These are phyloP conservation scores for Perilla frutescens DNA, from an alignment of 257 asterid species.

Conservation along the genomic window DNA sequence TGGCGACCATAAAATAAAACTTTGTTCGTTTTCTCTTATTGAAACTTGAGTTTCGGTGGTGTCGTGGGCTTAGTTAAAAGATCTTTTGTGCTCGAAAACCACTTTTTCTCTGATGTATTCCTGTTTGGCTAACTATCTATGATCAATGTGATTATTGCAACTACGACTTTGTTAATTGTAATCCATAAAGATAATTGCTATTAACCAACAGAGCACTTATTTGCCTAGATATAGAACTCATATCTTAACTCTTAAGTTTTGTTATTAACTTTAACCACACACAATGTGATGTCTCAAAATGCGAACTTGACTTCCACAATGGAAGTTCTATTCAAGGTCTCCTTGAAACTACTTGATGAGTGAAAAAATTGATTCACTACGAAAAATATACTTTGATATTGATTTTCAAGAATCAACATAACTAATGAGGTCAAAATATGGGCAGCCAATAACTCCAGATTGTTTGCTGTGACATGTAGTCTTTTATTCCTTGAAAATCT, in stretches of 20 bases:
- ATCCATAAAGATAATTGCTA: neutral
- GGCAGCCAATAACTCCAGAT: neutral
- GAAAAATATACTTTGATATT: neutral
- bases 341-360: neutral
- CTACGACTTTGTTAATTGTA: conserved; percentile 3
- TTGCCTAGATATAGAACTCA: neutral
- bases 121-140: neutral
- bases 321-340: neutral
- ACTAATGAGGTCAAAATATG: too few relatives aligned
- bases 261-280: neutral
- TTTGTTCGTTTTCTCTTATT: neutral
- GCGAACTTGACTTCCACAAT: neutral
- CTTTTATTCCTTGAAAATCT: too few relatives aligned
- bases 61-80: neutral
- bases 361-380: neutral
- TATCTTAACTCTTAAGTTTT: neutral
- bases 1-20: neutral
- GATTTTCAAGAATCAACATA: neutral
- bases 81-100: neutral
- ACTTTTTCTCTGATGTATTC: neutral
- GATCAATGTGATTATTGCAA: neutral
- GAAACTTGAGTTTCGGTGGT: neutral
- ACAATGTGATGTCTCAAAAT: neutral
- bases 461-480: neutral
- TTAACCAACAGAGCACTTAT: neutral